phyloP scores from a whole-genome alignment of 129 eudicot genomes.

The Artemisia argyi region DNA sequence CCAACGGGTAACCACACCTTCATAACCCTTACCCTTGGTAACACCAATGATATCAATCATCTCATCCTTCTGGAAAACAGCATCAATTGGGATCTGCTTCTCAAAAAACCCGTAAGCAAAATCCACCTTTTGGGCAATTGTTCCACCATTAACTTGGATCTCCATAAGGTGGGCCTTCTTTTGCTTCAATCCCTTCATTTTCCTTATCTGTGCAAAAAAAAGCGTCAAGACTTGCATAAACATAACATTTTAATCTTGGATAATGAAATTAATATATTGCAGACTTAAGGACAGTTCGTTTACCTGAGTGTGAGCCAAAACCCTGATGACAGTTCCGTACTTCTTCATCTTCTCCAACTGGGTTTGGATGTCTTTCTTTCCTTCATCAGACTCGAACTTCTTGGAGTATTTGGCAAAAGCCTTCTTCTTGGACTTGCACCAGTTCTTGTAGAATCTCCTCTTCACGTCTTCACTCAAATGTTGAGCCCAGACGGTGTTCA shows the following conservation, averaged over 20 bases:
- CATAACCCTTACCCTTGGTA: conserved; percentile 75
- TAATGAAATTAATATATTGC: no score
- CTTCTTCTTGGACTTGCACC: conserved; percentile 88
- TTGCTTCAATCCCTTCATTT: conserved; percentile 76
- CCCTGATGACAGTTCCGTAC: conserved; percentile 60
- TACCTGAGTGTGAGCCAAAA: conserved; percentile 58
- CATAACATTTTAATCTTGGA: no score
- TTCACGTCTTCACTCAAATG: conserved; percentile 66
- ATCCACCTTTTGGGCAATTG: conserved; percentile 64
- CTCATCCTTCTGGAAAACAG: conserved; percentile 78
- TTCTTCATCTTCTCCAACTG: conserved; percentile 77
- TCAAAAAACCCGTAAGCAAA: conserved; percentile 65
- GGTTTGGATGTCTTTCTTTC: conserved; percentile 59
- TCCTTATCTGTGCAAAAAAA: conserved; percentile 44
- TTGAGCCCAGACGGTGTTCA: conserved; percentile 79
- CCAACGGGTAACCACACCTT: conserved; percentile 84
- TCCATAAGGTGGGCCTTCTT: conserved; percentile 83
- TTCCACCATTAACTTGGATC: conserved; percentile 71
- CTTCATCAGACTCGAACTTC: conserved; percentile 64
- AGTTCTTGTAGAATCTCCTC: conserved; percentile 76
- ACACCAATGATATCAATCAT: conserved; percentile 71
- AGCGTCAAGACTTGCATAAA: background rate
- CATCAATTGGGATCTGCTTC: conserved; percentile 63
- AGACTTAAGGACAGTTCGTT: background rate
- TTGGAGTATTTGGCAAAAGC: conserved; percentile 65